A percentile compares a stretch with the other conserved stretches of the same genome.
These are phyloP conservation scores for Actinomucor elegans DNA, from an alignment of 371 early-diverging fungal genomes.

Conservation along the genomic window DNA sequence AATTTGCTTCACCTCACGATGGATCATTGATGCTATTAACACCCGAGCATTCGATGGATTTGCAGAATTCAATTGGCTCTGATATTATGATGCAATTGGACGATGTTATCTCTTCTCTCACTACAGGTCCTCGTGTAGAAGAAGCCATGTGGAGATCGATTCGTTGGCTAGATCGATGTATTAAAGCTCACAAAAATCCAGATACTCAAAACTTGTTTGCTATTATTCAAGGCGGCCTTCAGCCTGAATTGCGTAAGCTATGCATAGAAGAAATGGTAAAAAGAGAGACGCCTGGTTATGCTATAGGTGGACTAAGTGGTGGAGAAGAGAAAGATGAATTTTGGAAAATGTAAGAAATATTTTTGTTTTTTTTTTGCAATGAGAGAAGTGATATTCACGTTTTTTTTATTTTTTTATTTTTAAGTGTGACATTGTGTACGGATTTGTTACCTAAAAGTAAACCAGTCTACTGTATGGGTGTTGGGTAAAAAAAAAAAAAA, in stretches of 20 bases:
- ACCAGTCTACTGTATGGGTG: conserved; percentile 97
- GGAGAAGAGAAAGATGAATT: conserved; percentile 94
- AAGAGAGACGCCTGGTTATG: conserved; percentile 88
- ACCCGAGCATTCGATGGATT: conserved; percentile 90
- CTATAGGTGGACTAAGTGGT: conserved; percentile 94
- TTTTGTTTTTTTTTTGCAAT: background rate
- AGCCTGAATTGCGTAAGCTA: conserved; percentile 68
- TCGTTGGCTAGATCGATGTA: conserved; percentile 94
- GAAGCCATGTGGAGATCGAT: conserved; percentile 93
- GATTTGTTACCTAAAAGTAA: conserved; percentile 82
- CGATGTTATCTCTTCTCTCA: conserved; percentile 91
- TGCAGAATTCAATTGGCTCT: conserved; percentile 93
- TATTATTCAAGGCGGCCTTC: conserved; percentile 93
- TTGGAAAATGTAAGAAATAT: conserved; percentile 67
- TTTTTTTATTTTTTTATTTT: background rate
- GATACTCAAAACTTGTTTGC: conserved; percentile 90
- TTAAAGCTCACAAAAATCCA: conserved; percentile 74
- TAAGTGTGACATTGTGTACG: conserved; percentile 80
- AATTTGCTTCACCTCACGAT: conserved; percentile 86
- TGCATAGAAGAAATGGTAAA: conserved; percentile 89
- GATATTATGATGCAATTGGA: conserved; percentile 99
- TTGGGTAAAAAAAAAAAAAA: conserved; percentile 61
- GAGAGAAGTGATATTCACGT: background rate
- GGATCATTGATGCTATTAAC: conserved; percentile 86
- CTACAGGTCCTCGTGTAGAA: conserved; percentile 81